Percentiles rank a stretch among this genome's conserved stretches.
Evolutionary conservation across 2,329 filamentous ascomycete species (phyloP).

Genomic region (Colletotrichum gloeosporioides): DNA sequence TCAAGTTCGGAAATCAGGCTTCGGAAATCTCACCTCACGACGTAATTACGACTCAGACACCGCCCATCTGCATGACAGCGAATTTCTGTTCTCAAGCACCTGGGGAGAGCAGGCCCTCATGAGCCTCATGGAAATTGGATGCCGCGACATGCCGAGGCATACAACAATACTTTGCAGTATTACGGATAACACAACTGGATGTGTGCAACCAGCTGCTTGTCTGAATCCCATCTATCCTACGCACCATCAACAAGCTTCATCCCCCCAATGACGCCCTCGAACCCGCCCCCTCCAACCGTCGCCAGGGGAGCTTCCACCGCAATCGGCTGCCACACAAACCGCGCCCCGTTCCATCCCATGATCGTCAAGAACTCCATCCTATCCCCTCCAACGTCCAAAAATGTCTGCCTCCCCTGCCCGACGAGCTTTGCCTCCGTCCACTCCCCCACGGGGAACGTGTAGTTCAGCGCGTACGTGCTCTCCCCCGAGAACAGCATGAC

Average conservation of each 20-base stretch:
- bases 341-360: conserved; percentile 13
- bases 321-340: conserved; percentile 14
- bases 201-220: background rate
- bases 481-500: conserved; percentile 21
- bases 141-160: background rate
- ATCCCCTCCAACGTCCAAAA: conserved; percentile 10
- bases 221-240: background rate
- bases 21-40: background rate
- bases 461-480: conserved; percentile 21
- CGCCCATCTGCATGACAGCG: background rate
- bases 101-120: background rate
- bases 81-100: background rate
- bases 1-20: background rate
- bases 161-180: too few relatives aligned
- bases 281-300: conserved; percentile 8
- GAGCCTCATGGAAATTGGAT: background rate
- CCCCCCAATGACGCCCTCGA: conserved; percentile 13
- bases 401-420: conserved; percentile 10
- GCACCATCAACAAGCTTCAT: conserved; percentile 17
- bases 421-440: conserved; percentile 18
- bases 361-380: conserved; percentile 18
- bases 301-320: conserved; percentile 18
- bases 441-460: conserved; percentile 19
- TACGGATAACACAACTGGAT: background rate
- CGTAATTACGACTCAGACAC: background rate